Evolutionary conservation across 495 filamentous ascomycete species (phyloP).

Genomic region (Aspergillus incahuasiensis): DNA sequence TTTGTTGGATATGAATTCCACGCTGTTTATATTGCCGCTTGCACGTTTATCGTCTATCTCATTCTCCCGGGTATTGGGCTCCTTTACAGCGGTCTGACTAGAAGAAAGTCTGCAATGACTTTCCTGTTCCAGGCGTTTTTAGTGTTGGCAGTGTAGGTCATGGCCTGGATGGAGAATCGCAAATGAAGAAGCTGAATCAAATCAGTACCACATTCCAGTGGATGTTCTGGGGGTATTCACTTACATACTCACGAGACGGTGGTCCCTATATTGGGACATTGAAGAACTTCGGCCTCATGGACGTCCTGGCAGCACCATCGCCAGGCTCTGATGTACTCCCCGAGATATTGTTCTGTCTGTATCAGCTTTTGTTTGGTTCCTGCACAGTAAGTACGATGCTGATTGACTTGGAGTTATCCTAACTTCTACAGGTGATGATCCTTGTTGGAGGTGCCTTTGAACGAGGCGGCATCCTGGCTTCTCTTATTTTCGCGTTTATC

Average conservation of each 20-base stretch:
- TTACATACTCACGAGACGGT: conserved; percentile 48
- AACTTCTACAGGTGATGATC: conserved; percentile 37
- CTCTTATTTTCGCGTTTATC: conserved; percentile 52
- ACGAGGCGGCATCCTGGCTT: conserved; percentile 51
- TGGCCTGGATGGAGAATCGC: not conserved
- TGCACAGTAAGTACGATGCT: conserved; percentile 39
- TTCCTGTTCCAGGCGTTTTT: conserved; percentile 56
- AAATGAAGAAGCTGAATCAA: not conserved
- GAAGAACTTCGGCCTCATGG: conserved; percentile 50
- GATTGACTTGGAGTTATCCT: not conserved
- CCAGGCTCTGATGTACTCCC: conserved; percentile 45
- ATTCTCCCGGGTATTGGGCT: conserved; percentile 58
- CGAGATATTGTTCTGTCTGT: conserved; percentile 54
- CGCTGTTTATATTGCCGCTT: conserved; percentile 48
- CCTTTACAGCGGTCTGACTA: conserved; percentile 53
- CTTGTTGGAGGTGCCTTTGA: conserved; percentile 53
- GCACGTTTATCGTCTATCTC: conserved; percentile 52
- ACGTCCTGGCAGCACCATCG: conserved; percentile 48
- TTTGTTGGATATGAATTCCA: conserved; percentile 48
- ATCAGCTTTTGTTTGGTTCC: conserved; percentile 55
- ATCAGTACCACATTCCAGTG: conserved; percentile 47
- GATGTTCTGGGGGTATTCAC: conserved; percentile 57
- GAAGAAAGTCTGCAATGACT: conserved; percentile 53
- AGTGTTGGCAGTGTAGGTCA: conserved; percentile 40
- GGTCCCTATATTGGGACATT: conserved; percentile 52